phyloP scores from a whole-genome alignment of 2,329 filamentous ascomycete species.

The Ramularia endophylla region DNA sequence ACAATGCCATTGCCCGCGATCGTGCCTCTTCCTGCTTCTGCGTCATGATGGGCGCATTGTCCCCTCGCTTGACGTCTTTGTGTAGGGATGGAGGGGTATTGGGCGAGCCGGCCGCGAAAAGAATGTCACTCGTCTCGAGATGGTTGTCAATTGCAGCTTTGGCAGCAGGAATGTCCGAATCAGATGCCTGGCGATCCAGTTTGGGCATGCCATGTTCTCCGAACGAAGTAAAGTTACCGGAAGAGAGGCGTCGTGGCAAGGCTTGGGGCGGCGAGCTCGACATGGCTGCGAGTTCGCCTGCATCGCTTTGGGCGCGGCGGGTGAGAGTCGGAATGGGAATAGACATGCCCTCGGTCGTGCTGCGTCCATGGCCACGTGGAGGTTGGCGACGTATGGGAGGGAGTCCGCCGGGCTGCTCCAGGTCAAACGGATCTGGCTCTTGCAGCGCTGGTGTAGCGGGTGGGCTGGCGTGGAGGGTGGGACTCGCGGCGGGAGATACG shows the following conservation, averaged over 20 bases:
- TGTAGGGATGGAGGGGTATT: slow-evolving; percentile 19
- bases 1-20: slow-evolving; percentile 74
- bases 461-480: slow-evolving; percentile 53
- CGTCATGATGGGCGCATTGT: too few species aligned
- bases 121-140: slow-evolving; percentile 24
- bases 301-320: slow-evolving; percentile 7
- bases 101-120: slow-evolving; percentile 12
- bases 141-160: slow-evolving; percentile 34
- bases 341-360: slow-evolving; percentile 2
- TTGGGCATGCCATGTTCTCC: slow-evolving; percentile 9
- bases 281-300: not conserved
- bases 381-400: not conserved
- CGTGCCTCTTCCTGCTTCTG: slow-evolving; percentile 70
- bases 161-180: slow-evolving; percentile 46
- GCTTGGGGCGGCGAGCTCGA: slow-evolving; percentile 2
- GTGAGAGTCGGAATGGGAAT: slow-evolving; percentile 40
- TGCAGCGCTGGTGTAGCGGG: slow-evolving; percentile 45
- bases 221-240: slow-evolving; percentile 1
- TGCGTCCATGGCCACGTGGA: not conserved
- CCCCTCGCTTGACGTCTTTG: too few species aligned
- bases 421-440: slow-evolving; percentile 65
- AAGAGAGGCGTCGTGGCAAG: slow-evolving; percentile 14
- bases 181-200: slow-evolving; percentile 48
- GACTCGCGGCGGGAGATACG: slow-evolving; percentile 82
- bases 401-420: slow-evolving; percentile 41